These are phyloP conservation scores for Naumovozyma dairenensis DNA, from an alignment of 805 yeast genomes.

Conservation along the genomic window DNA sequence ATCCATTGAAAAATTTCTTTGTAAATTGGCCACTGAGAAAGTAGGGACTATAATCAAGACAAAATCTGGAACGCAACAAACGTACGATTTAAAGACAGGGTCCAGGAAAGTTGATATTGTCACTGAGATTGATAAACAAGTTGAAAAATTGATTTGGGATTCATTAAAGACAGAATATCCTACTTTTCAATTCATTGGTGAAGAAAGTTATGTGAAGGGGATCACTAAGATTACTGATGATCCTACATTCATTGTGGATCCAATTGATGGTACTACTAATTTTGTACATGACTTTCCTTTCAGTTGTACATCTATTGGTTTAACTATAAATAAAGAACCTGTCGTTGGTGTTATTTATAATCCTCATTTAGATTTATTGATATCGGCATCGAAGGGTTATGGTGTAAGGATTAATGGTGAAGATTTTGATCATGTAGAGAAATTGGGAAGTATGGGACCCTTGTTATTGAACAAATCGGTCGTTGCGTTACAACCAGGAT, in stretches of 20 bases:
- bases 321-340: slow-evolving; percentile 40
- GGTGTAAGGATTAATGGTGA: slow-evolving; percentile 46
- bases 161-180: slow-evolving; percentile 34
- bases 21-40: slow-evolving; percentile 19
- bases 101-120: slow-evolving; percentile 47
- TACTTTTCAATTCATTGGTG: slow-evolving; percentile 46
- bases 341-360: slow-evolving; percentile 56
- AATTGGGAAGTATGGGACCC: slow-evolving; percentile 68
- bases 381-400: slow-evolving; percentile 43
- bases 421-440: slow-evolving; percentile 45
- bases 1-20: slow-evolving; percentile 21
- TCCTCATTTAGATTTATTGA: slow-evolving; percentile 44
- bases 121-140: slow-evolving; percentile 51
- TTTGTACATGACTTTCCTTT: slow-evolving; percentile 55
- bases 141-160: slow-evolving; percentile 36
- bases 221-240: slow-evolving; percentile 36
- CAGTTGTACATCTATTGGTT: slow-evolving; percentile 54
- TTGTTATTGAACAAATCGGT: slow-evolving; percentile 78
- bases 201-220: slow-evolving; percentile 47
- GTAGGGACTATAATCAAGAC: slow-evolving; percentile 41
- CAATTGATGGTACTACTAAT: slow-evolving; percentile 58
- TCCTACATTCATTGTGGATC: slow-evolving; percentile 58
- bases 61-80: slow-evolving; percentile 36
- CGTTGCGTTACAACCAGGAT: slow-evolving; percentile 81
- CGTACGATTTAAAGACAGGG: slow-evolving; percentile 27